These are phyloP conservation scores for Lecanicillium sp. DNA, from an alignment of 2,329 filamentous ascomycete species.

Conservation along the genomic window DNA sequence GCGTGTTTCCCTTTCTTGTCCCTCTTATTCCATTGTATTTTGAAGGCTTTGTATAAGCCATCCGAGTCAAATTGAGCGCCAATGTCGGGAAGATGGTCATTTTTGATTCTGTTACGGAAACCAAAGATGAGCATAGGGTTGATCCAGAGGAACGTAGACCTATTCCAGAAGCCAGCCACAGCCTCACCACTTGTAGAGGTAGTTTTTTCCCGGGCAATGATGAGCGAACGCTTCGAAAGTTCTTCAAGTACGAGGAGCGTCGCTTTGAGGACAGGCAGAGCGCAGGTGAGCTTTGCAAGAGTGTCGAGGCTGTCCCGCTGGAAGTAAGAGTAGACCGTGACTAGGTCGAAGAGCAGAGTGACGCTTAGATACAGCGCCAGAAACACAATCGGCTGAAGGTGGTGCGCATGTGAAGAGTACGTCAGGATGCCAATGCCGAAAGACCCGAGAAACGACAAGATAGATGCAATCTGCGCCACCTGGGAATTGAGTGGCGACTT, in stretches of 20 bases:
- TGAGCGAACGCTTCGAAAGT: constrained; percentile 19
- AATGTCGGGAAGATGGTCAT: not conserved
- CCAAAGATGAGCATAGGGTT: not conserved
- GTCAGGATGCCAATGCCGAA: constrained; percentile 23
- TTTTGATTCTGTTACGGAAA: not conserved
- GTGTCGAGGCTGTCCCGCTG: constrained; percentile 20
- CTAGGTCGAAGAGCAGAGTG: constrained; percentile 27
- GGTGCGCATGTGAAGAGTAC: constrained; percentile 27
- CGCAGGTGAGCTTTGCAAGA: constrained; percentile 23
- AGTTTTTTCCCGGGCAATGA: not conserved
- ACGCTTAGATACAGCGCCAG: constrained; percentile 26
- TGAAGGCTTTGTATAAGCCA: not conserved
- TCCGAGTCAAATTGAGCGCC: not conserved
- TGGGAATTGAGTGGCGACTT: constrained; percentile 15
- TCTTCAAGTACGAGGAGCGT: constrained; percentile 27
- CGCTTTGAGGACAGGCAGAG: constrained; percentile 22
- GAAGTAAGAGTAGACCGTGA: constrained; percentile 27
- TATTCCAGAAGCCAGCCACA: constrained; percentile 15
- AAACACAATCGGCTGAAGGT: constrained; percentile 26
- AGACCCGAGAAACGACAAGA: constrained; percentile 22
- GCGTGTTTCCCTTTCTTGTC: not conserved
- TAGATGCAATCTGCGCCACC: constrained; percentile 23
- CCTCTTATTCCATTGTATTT: not conserved
- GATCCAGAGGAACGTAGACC: not conserved
- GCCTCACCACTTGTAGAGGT: constrained; percentile 17